A percentile compares a stretch with the other conserved stretches of the same genome.
phyloP scores from a whole-genome alignment of 139 green algal species.

The Coelastrella sp. region DNA sequence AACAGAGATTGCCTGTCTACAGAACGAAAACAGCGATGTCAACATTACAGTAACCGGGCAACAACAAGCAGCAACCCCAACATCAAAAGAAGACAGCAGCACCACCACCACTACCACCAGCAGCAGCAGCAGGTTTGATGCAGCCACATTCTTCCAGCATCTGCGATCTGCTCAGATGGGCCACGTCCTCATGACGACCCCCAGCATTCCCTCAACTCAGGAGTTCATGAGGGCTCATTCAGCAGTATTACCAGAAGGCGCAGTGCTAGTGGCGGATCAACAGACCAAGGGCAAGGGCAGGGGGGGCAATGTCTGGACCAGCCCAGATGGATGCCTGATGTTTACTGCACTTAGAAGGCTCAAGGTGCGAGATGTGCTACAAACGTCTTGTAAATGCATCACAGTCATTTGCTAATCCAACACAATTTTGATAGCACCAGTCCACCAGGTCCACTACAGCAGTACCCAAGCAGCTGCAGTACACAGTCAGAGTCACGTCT shows the following conservation, averaged over 20 bases:
- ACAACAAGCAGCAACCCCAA: neutral
- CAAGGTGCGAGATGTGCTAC: neutral
- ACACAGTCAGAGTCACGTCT: no score
- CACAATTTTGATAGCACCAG: no score
- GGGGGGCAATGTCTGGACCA: constrained; percentile 91
- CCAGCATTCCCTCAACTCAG: constrained; percentile 49
- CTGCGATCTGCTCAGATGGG: constrained; percentile 8
- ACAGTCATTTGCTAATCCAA: no score
- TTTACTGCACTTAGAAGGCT: constrained; percentile 78
- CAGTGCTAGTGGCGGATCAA: constrained; percentile 76
- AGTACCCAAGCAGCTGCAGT: no score
- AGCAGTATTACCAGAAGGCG: constrained; percentile 65
- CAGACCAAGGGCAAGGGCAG: constrained; percentile 84
- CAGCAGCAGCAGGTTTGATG: neutral
- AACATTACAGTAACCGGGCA: neutral
- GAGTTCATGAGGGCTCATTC: constrained; percentile 63
- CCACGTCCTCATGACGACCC: constrained; percentile 10
- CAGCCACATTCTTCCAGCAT: constrained; percentile 24
- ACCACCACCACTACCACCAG: constrained; percentile 14
- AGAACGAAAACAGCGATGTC: neutral
- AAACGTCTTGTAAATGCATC: no score
- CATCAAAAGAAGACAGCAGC: neutral
- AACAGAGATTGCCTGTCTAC: neutral
- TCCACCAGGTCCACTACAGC: no score
- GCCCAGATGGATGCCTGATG: constrained; percentile 93